Conservation (phyloP, 805 yeast genomes). For the Myxozyma melibiosi region DNA sequence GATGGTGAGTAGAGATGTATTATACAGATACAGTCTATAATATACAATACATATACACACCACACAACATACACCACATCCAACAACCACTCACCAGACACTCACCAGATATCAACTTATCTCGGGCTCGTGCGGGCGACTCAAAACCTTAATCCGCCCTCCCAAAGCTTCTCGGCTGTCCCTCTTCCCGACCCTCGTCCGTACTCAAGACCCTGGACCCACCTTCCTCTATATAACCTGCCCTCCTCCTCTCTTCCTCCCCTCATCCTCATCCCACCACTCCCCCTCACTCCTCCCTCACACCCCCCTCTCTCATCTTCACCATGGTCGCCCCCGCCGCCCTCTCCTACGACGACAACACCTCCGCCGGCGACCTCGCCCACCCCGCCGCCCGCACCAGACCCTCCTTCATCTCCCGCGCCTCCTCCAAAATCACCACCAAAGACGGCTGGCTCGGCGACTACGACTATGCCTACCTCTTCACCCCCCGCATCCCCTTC, state of each 20-base stretch:
- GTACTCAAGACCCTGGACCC: too few species aligned
- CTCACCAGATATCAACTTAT: too few species aligned
- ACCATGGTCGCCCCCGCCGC: conserved; percentile 17
- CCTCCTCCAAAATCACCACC: conserved; percentile 11
- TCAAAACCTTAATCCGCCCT: background rate
- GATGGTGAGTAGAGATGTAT: too few species aligned
- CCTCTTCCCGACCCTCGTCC: background rate
- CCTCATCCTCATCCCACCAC: background rate
- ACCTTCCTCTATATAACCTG: background rate
- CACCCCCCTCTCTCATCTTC: background rate
- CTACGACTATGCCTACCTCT: conserved; percentile 76
- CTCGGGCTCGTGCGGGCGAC: conserved; percentile 5
- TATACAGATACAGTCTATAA: too few species aligned
- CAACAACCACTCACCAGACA: too few species aligned
- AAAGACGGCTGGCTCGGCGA: conserved; percentile 81
- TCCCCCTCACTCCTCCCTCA: background rate
- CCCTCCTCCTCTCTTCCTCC: background rate
- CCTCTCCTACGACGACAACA: conserved; percentile 21
- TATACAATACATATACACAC: too few species aligned
- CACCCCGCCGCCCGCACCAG: conserved; percentile 7
- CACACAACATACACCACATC: too few species aligned
- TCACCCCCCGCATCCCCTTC: conserved; percentile 81
- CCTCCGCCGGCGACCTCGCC: conserved; percentile 16
- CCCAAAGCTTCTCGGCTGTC: background rate
- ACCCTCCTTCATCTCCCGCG: conserved; percentile 9